These are phyloP conservation scores for Stephanocyclus meneghinianus DNA, from an alignment of 352 stramenopile genomes.

Conservation along the genomic window DNA sequence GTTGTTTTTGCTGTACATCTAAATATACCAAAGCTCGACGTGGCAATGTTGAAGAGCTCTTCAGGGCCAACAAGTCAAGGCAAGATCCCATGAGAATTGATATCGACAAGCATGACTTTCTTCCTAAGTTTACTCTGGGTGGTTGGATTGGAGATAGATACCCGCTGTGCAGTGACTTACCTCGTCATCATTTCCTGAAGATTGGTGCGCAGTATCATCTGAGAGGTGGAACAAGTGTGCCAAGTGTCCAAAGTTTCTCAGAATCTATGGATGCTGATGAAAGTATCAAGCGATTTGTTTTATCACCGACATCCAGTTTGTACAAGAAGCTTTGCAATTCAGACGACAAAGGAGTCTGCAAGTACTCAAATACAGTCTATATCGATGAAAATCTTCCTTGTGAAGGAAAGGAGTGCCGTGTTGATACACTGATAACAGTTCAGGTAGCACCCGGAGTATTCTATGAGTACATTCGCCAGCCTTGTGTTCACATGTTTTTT, in stretches of 20 bases:
- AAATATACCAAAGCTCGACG: conserved; percentile 21
- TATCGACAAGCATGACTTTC: conserved; percentile 61
- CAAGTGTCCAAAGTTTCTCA: conserved; percentile 35
- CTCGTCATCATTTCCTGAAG: conserved; percentile 64
- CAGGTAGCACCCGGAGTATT: conserved; percentile 57
- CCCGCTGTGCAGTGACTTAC: conserved; percentile 76
- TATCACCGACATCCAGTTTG: conserved; percentile 40
- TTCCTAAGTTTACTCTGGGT: conserved; percentile 71
- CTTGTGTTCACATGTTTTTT: conserved; percentile 57
- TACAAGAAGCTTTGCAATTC: conserved; percentile 62
- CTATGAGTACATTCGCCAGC: conserved; percentile 66
- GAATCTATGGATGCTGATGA: conserved; percentile 52
- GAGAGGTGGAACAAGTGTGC: conserved; percentile 48
- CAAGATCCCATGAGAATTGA: conserved; percentile 56
- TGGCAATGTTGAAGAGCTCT: conserved; percentile 62
- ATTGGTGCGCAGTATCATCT: conserved; percentile 66
- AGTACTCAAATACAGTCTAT: conserved; percentile 46
- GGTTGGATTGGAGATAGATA: conserved; percentile 81
- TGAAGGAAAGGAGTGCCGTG: conserved; percentile 51
- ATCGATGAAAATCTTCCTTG: conserved; percentile 57
- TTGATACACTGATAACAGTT: conserved; percentile 51
- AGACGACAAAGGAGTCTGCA: conserved; percentile 39
- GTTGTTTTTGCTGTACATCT: not conserved
- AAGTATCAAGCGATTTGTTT: conserved; percentile 57
- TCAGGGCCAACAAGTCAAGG: conserved; percentile 53